Conservation (phyloP, 371 early-diverging fungal species). For the Mucor circinelloides region DNA sequence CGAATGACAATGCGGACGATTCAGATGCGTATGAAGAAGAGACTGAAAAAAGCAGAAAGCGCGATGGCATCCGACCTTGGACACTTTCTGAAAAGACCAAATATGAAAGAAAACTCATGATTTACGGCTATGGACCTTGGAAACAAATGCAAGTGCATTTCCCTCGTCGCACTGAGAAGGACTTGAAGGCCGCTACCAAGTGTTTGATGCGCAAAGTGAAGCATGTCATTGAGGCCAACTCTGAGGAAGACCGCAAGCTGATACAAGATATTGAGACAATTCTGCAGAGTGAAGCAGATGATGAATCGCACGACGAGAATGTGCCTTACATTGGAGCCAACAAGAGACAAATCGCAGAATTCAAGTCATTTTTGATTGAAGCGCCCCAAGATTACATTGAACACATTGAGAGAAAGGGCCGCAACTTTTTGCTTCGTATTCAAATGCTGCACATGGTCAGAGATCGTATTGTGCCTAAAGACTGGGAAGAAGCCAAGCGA, state of each 20-base stretch:
- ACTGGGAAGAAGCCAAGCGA: conserved; percentile 51
- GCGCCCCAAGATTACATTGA: conserved; percentile 75
- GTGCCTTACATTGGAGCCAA: conserved; percentile 67
- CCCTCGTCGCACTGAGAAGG: conserved; percentile 61
- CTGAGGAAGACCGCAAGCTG: conserved; percentile 51
- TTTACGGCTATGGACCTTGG: conserved; percentile 82
- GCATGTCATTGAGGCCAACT: conserved; percentile 36
- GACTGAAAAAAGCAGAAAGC: conserved; percentile 25
- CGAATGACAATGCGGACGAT: conserved; percentile 41
- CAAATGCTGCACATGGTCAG: conserved; percentile 77
- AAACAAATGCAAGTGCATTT: conserved; percentile 63
- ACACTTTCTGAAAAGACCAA: conserved; percentile 74
- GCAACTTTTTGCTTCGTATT: conserved; percentile 76
- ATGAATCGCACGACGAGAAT: conserved; percentile 34
- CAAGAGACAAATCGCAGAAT: conserved; percentile 64
- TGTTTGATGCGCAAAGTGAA: conserved; percentile 41
- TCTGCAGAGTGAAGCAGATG: conserved; percentile 37
- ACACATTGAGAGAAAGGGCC: conserved; percentile 69
- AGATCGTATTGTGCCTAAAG: conserved; percentile 59
- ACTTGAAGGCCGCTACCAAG: conserved; percentile 58
- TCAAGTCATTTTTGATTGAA: conserved; percentile 68
- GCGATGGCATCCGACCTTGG: conserved; percentile 65
- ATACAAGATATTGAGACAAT: conserved; percentile 47
- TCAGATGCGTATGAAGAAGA: conserved; percentile 47
- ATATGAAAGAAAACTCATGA: conserved; percentile 84